Evolutionary conservation across 331 rosid species (phyloP), one percentile per base, ranked within the genome.

Genomic region (Spiraea crenata): DNA sequence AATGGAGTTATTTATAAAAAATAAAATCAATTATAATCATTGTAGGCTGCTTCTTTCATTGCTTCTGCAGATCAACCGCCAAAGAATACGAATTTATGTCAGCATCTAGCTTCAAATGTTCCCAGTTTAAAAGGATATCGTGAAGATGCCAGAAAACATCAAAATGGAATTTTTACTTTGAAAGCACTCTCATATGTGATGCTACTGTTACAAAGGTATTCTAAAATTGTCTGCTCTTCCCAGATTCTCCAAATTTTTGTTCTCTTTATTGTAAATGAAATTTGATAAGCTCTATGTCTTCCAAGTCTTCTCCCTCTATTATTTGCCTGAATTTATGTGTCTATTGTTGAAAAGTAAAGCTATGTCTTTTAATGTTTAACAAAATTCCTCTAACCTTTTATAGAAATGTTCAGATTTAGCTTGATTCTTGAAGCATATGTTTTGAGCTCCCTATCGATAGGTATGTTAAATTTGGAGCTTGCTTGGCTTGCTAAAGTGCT

Each of bases 401-500:
- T n/a, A n/a, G n/a, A n/a, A n/a, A n/a, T n/a, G n/a, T n/a, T n/a
- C n/a, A n/a, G n/a, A n/a, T n/a, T n/a, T n/a, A n/a, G n/a, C n/a
- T n/a, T n/a, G n/a, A n/a, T n/a, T n/a, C n/a, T n/a, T n/a, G n/a
- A n/a, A n/a, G n/a, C n/a, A n/a, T n/a, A n/a, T n/a, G n/a, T n/a
- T n/a, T n/a, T n/a, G n/a, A n/a, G n/a, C n/a, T n/a, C n/a, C n/a
- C n/a, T n/a, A n/a, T n/a, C n/a, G n/a, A n/a, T n/a, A n/a, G n/a
- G n/a, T n/a, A n/a, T n/a, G n/a, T n/a, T n/a, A n/a, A n/a, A n/a
- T n/a, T 60, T 83, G 44, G 96, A 95, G 87, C 78, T 86, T 74
- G 92, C 90, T 76, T 95, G 99, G 97, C 83, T 89, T 63, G 69
- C 97, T 14, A 95, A 82, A 82, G 89, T 95, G 67, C 85, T 95